Conservation (phyloP, 2,329 filamentous ascomycete species). For the Penicillium brasilianum region DNA sequence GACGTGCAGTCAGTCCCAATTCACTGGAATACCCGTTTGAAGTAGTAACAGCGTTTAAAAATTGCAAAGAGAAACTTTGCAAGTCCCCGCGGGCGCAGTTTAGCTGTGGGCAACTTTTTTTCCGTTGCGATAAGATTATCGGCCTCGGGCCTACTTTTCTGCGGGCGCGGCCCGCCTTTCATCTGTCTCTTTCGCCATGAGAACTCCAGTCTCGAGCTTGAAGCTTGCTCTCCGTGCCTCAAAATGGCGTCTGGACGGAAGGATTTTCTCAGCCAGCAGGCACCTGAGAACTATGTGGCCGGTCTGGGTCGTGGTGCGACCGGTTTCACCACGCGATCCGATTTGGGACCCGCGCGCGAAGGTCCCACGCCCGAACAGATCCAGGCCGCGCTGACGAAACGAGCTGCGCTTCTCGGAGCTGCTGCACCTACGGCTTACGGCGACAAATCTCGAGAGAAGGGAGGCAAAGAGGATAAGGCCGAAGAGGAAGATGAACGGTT, state of each 20-base stretch:
- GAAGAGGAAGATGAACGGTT: slow-evolving; percentile 81
- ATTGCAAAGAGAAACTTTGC: neutral
- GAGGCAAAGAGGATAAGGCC: slow-evolving; percentile 64
- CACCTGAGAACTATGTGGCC: slow-evolving; percentile 87
- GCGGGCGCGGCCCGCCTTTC: slow-evolving; percentile 13
- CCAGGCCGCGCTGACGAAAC: slow-evolving; percentile 94
- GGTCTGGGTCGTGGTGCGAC: slow-evolving; percentile 97
- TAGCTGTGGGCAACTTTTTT: slow-evolving; percentile 32
- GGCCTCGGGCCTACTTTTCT: slow-evolving; percentile 29
- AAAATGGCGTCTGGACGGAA: slow-evolving; percentile 67
- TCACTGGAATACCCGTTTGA: neutral
- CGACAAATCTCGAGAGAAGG: slow-evolving; percentile 68
- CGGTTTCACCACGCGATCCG: slow-evolving; percentile 95
- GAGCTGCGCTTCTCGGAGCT: slow-evolving; percentile 79
- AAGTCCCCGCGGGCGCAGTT: slow-evolving; percentile 1
- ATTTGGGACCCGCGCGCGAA: slow-evolving; percentile 92
- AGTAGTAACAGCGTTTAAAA: no score
- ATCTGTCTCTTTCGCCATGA: slow-evolving; percentile 14
- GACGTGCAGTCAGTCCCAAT: neutral
- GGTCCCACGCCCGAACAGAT: slow-evolving; percentile 98
- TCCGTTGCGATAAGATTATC: slow-evolving; percentile 35
- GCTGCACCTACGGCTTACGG: slow-evolving; percentile 77
- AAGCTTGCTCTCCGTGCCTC: slow-evolving; percentile 20
- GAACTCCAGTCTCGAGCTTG: slow-evolving; percentile 7
- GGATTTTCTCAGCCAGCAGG: slow-evolving; percentile 87